Evolutionary conservation across 129 eudicot genomes (phyloP).

Genomic region (Artemisia argyi): DNA sequence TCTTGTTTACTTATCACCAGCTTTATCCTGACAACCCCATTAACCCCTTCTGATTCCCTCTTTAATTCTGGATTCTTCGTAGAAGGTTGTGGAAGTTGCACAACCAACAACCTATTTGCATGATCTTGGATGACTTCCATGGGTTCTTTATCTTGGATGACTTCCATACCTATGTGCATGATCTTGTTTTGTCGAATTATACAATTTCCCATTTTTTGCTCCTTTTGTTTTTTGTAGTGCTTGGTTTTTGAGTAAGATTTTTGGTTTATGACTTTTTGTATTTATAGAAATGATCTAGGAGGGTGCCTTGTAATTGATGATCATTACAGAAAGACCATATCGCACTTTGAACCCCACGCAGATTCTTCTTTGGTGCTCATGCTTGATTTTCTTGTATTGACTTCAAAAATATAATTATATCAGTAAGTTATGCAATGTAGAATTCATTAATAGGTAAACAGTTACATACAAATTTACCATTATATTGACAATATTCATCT

Average conservation of each 20-base stretch:
- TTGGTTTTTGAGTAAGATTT: conserved; percentile 31
- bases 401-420: conserved; percentile 9
- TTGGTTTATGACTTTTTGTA: conserved; percentile 28
- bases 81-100: conserved; percentile 40
- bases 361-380: conserved; percentile 35
- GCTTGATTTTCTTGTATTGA: conserved; percentile 34
- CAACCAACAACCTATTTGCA: conserved; percentile 44
- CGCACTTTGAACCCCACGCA: conserved; percentile 51
- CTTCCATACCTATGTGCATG: conserved; percentile 57
- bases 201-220: conserved; percentile 62
- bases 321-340: conserved; percentile 38
- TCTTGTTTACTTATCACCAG: conserved; percentile 71
- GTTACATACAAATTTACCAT: not conserved
- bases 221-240: conserved; percentile 7
- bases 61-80: conserved; percentile 31
- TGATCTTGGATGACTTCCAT: conserved; percentile 32
- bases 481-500: not conserved
- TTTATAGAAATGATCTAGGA: conserved; percentile 29
- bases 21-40: conserved; percentile 68
- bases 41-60: conserved; percentile 27
- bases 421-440: not conserved
- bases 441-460: conserved; percentile 12
- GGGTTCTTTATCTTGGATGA: conserved; percentile 50
- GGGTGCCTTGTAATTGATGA: conserved; percentile 27
- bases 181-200: conserved; percentile 50